Conservation (phyloP, 2,329 filamentous ascomycete genomes). For the Hyphodiscus sp. region DNA sequence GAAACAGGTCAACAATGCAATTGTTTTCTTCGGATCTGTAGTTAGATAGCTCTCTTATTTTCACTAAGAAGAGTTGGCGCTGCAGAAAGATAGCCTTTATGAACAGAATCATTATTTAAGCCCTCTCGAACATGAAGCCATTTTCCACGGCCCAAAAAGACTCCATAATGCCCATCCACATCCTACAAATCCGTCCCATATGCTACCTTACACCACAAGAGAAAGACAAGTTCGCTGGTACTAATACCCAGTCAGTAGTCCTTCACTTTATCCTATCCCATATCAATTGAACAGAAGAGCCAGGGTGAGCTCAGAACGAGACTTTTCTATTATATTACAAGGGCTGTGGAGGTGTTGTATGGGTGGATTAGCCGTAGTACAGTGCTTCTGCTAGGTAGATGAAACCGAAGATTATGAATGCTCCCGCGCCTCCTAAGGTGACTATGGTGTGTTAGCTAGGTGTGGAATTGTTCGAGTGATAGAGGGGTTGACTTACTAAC, state of each 20-base stretch:
- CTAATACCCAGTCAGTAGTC: conserved; percentile 1
- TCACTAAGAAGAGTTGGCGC: background rate
- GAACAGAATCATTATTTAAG: background rate
- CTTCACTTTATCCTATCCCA: background rate
- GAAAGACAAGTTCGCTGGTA: background rate
- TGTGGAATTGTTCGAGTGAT: background rate
- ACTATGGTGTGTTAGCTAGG: conserved; percentile 47
- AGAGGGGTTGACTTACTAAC: conserved; percentile 63
- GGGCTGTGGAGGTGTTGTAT: background rate
- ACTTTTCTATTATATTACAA: conserved; percentile 15
- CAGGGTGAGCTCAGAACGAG: background rate
- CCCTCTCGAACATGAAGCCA: background rate
- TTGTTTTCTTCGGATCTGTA: background rate
- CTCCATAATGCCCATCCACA: background rate
- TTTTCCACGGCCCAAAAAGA: background rate
- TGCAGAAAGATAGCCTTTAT: background rate
- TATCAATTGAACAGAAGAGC: background rate
- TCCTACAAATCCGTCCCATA: background rate
- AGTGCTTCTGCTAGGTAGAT: conserved; percentile 85
- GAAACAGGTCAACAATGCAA: background rate
- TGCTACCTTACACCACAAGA: background rate
- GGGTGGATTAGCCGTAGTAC: conserved; percentile 38
- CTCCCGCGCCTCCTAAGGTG: conserved; percentile 82
- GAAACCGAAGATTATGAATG: conserved; percentile 85
- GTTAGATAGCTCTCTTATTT: background rate